Evolutionary conservation across 306 rosid genomes (phyloP).

Genomic region (Astragalus membranaceus): DNA sequence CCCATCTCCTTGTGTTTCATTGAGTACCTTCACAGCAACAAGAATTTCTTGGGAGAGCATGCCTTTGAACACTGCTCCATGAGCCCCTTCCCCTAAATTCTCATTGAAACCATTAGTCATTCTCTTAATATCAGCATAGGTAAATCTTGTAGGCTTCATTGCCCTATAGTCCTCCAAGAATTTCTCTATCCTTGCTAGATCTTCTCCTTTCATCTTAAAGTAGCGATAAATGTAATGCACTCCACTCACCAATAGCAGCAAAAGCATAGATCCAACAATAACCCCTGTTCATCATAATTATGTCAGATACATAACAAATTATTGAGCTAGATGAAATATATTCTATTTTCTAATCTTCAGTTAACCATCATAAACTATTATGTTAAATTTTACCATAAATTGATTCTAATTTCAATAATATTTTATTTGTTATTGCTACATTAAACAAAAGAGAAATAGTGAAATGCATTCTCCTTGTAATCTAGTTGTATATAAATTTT

Average conservation of each 20-base stretch:
- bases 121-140: conserved; percentile 31
- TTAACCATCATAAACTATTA: too few species aligned
- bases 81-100: conserved; percentile 25
- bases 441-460: too few species aligned
- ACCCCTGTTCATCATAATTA: not conserved
- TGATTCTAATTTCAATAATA: too few species aligned
- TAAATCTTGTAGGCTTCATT: conserved; percentile 30
- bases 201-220: conserved; percentile 9
- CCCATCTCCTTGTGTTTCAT: conserved; percentile 7
- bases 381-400: too few species aligned
- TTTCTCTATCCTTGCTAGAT: conserved; percentile 18
- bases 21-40: conserved; percentile 26
- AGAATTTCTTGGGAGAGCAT: conserved; percentile 10
- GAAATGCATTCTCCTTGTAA: too few species aligned
- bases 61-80: conserved; percentile 28
- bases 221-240: not conserved
- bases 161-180: conserved; percentile 32
- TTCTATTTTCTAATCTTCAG: too few species aligned
- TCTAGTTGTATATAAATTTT: too few species aligned
- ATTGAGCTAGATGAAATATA: too few species aligned
- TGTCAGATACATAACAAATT: not conserved
- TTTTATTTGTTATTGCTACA: too few species aligned
- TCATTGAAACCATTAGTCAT: conserved; percentile 27
- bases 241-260: not conserved
- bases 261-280: not conserved